Percentiles rank a stretch among this genome's conserved stretches.
phyloP scores from a whole-genome alignment of 1,284 basidiomycete species.

The Cryptococcus sp. region DNA sequence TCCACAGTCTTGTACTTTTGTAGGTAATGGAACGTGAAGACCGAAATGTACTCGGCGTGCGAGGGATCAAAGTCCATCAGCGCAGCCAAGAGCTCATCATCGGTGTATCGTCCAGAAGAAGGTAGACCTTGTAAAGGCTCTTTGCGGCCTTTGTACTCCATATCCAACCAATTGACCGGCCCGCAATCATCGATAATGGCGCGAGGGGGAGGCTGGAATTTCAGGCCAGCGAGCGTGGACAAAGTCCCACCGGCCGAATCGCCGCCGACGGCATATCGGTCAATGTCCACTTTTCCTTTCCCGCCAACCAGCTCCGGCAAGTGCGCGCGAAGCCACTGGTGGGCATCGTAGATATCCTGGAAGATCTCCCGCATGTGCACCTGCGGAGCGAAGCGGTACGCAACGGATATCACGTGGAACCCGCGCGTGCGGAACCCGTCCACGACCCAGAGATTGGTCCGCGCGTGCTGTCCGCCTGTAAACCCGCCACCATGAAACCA shows the following conservation, averaged over 20 bases:
- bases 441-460: conserved; percentile 26
- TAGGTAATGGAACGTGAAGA: conserved; percentile 18
- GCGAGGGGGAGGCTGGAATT: conserved; percentile 22
- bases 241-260: conserved; percentile 39
- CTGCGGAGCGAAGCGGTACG: conserved; percentile 37
- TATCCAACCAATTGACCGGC: conserved; percentile 27
- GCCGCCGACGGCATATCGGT: conserved; percentile 32
- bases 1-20: conserved; percentile 15
- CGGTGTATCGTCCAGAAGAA: neutral
- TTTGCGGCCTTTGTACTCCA: conserved; percentile 7
- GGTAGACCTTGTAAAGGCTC: neutral
- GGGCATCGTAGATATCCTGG: conserved; percentile 28
- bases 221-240: conserved; percentile 14
- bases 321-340: conserved; percentile 22
- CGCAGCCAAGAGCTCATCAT: conserved; percentile 4
- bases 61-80: conserved; percentile 15
- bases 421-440: conserved; percentile 21
- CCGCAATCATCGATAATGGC: conserved; percentile 33
- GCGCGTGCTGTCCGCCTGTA: neutral
- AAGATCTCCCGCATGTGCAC: conserved; percentile 27
- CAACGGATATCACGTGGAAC: conserved; percentile 38
- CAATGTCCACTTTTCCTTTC: conserved; percentile 14
- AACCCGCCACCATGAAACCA: conserved; percentile 42
- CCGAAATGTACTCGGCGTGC: conserved; percentile 10
- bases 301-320: conserved; percentile 16